Evolutionary conservation across 495 filamentous ascomycete species (phyloP), one percentile per base, ranked within the genome.

Genomic region (Monascus purpureus): DNA sequence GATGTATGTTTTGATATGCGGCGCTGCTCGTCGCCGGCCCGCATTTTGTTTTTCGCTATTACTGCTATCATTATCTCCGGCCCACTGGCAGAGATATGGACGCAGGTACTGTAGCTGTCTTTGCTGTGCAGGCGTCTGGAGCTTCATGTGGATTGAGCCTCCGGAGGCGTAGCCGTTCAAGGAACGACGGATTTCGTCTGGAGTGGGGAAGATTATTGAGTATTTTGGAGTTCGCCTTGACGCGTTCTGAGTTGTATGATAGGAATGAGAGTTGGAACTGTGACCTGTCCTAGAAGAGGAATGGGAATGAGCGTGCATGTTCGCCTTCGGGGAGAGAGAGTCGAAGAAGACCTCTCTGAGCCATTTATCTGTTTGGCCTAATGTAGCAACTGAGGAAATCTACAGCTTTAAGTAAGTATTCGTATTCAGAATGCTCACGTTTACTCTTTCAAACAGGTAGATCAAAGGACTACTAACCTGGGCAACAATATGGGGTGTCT

Each of bases 1-100:
- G 28, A 88, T 73, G 35, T 90, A 94, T 0, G 85, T 93, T 50
- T 94, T 94, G 41, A 93, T 81, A 46, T 94, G 86, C 0, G 86
- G 86, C 2, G 86, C 85, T 3, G 85, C 85, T n/a, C 72, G 65
- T n/a, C 72, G 63, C 27, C 86, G 65, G 8, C 77, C 72, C 15
- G 72, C 68, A 25, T 68, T 59, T 11, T 61, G 57, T 1, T 25
- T 2, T 0, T 17, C 25, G 4, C 25, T 29, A 3, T 18, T 22
- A 12, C 13, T 34, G 0, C 28, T 13, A 1, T 28, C 29, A 18
- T 37, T 35, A 29, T 69, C 58, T 2, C 64, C 60, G 6, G 74
- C 70, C 82, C 83, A 92, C 37, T 84, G 77, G 17, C 65, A 72
- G 9, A 93, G 53, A 18, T 82, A 49, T 0, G 80, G 82, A 20